These are phyloP conservation scores for Escallonia herrerae DNA, from an alignment of 129 eudicot species.

Conservation along the genomic window DNA sequence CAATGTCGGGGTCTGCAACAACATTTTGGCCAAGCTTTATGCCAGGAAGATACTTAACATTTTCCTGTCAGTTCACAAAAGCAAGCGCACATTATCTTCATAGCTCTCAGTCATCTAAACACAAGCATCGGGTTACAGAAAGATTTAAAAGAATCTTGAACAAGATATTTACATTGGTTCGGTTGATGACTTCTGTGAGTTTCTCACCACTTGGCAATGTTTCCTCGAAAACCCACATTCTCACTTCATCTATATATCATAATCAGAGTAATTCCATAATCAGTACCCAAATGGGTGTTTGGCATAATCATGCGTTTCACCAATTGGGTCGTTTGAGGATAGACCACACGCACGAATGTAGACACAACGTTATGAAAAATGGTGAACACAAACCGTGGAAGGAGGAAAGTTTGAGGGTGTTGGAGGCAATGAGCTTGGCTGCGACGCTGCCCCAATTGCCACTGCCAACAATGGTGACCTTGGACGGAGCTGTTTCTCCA, in stretches of 20 bases:
- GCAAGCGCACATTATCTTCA: too few relatives aligned
- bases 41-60: slow-evolving; percentile 93
- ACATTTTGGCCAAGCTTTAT: slow-evolving; percentile 86
- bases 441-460: slow-evolving; percentile 99
- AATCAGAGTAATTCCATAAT: neutral
- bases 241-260: slow-evolving; percentile 69
- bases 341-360: neutral
- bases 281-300: neutral
- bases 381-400: slow-evolving; percentile 62
- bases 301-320: neutral
- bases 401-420: slow-evolving; percentile 53
- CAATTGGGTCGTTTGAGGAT: neutral
- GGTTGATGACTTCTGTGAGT: slow-evolving; percentile 80
- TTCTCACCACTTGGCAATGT: slow-evolving; percentile 78
- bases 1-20: slow-evolving; percentile 90
- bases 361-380: neutral
- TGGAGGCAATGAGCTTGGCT: slow-evolving; percentile 96
- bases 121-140: too few relatives aligned
- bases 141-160: neutral
- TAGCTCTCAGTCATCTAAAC: too few relatives aligned
- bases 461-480: slow-evolving; percentile 87
- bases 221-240: slow-evolving; percentile 99
- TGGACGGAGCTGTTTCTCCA: slow-evolving; percentile 21
- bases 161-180: slow-evolving; percentile 51
- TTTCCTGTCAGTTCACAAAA: slow-evolving; percentile 44